phyloP scores from a whole-genome alignment of 2,329 filamentous ascomycete genomes.

The Penicillium sp. region DNA sequence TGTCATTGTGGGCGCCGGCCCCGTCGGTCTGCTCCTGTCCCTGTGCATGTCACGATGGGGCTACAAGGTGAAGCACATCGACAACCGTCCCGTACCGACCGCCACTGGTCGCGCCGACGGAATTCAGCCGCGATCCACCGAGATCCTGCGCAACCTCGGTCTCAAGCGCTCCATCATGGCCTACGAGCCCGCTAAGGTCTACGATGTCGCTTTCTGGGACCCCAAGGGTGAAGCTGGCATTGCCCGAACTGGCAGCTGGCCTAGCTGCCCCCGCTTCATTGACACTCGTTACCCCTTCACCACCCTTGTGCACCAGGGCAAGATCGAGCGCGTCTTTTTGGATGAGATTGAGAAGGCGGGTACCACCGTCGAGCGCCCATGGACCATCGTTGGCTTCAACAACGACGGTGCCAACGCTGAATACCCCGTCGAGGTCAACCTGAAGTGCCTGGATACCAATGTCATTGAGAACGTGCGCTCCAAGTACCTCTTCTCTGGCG shows the following conservation, averaged over 20 bases:
- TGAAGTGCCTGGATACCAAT: conserved; percentile 75
- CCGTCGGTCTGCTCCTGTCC: conserved; percentile 83
- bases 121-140: conserved; percentile 85
- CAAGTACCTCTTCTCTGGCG: conserved; percentile 65
- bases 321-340: conserved; percentile 64
- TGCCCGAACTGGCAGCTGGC: conserved; percentile 68
- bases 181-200: conserved; percentile 82
- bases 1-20: conserved; percentile 86
- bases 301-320: conserved; percentile 62
- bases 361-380: conserved; percentile 58
- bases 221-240: conserved; percentile 57
- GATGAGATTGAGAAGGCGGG: conserved; percentile 62
- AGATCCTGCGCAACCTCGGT: conserved; percentile 85
- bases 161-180: conserved; percentile 87
- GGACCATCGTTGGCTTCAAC: conserved; percentile 63
- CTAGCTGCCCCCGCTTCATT: conserved; percentile 82
- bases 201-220: conserved; percentile 68
- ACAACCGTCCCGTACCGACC: conserved; percentile 84
- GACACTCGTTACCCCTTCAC: conserved; percentile 66
- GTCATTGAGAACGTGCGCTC: conserved; percentile 64
- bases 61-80: conserved; percentile 93
- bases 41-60: conserved; percentile 89
- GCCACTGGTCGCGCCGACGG: conserved; percentile 85
- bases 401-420: conserved; percentile 62
- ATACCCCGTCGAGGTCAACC: conserved; percentile 77